Evolutionary conservation across 306 rosid genomes (phyloP).

Genomic region (Hippophae gyantsensis): DNA sequence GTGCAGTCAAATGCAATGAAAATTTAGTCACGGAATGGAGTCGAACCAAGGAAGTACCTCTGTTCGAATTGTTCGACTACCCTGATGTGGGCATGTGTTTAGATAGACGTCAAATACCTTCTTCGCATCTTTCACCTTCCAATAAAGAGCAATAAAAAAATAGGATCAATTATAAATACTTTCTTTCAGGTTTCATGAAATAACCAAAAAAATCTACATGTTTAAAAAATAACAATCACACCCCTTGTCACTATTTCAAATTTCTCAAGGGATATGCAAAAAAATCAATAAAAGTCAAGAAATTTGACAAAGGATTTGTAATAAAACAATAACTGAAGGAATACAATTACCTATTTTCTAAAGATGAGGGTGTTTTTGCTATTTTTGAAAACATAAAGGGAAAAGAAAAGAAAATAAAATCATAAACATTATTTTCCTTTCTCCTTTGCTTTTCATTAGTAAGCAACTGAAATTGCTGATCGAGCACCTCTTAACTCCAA

Average conservation of each 20-base stretch:
- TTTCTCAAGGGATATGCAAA: neutral
- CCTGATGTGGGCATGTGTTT: constrained; percentile 90
- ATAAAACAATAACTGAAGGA: neutral
- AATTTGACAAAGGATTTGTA: neutral
- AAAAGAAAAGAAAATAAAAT: too few relatives aligned
- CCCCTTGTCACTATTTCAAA: neutral
- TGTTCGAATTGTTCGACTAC: constrained; percentile 96
- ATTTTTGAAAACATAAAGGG: too few relatives aligned
- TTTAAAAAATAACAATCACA: neutral
- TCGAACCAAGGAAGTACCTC: constrained; percentile 42
- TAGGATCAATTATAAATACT: neutral
- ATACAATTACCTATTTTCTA: too few relatives aligned
- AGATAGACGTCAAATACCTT: constrained; percentile 55
- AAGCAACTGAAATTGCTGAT: too few relatives aligned
- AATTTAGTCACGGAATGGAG: neutral
- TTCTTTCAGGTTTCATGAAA: neutral
- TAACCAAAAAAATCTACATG: neutral
- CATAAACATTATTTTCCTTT: too few relatives aligned
- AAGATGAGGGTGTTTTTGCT: too few relatives aligned
- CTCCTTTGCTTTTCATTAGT: too few relatives aligned
- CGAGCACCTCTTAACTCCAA: too few relatives aligned
- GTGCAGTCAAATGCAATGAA: neutral
- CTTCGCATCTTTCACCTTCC: constrained; percentile 48
- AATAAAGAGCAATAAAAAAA: constrained; percentile 10
- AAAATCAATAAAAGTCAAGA: neutral